A percentile compares a stretch with the other conserved stretches of the same genome.
phyloP scores from a whole-genome alignment of 2,329 filamentous ascomycete genomes.

The Xylaria polymorpha region DNA sequence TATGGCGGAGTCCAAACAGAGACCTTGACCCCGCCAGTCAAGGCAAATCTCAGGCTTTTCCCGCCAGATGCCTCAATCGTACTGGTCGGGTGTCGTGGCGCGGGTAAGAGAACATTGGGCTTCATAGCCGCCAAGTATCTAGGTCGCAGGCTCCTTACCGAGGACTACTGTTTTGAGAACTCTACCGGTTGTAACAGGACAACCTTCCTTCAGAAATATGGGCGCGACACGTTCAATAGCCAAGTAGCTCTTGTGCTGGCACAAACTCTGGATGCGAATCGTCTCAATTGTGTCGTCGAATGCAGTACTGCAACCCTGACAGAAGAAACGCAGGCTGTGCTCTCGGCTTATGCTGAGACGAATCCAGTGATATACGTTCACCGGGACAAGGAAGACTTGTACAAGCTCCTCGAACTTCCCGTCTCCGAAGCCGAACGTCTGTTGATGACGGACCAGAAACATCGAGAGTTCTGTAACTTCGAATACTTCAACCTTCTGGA shows the following conservation, averaged over 20 bases:
- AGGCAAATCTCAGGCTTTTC: slow-evolving; percentile 59
- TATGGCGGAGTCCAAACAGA: slow-evolving; percentile 36
- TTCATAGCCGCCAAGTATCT: slow-evolving; percentile 78
- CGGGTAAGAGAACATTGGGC: slow-evolving; percentile 77
- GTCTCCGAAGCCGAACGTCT: slow-evolving; percentile 65
- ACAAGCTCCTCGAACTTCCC: slow-evolving; percentile 63
- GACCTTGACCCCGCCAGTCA: slow-evolving; percentile 30
- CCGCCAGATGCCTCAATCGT: slow-evolving; percentile 73
- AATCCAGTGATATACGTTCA: slow-evolving; percentile 78
- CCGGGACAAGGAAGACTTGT: slow-evolving; percentile 72
- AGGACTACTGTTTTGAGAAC: slow-evolving; percentile 75
- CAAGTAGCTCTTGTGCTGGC: slow-evolving; percentile 71
- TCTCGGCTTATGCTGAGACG: slow-evolving; percentile 69
- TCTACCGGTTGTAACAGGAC: slow-evolving; percentile 69
- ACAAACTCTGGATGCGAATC: slow-evolving; percentile 68
- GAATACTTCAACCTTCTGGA: slow-evolving; percentile 77
- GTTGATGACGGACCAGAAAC: slow-evolving; percentile 64
- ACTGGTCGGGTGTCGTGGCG: slow-evolving; percentile 76
- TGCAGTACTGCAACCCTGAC: slow-evolving; percentile 74
- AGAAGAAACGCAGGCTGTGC: slow-evolving; percentile 66
- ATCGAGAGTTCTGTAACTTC: slow-evolving; percentile 73
- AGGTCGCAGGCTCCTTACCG: slow-evolving; percentile 73
- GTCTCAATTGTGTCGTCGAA: slow-evolving; percentile 73
- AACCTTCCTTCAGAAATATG: slow-evolving; percentile 70
- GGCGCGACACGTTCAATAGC: slow-evolving; percentile 69